These are phyloP conservation scores for Platanthera zijinensis DNA, from an alignment of 106 monocot species.

Conservation along the genomic window DNA sequence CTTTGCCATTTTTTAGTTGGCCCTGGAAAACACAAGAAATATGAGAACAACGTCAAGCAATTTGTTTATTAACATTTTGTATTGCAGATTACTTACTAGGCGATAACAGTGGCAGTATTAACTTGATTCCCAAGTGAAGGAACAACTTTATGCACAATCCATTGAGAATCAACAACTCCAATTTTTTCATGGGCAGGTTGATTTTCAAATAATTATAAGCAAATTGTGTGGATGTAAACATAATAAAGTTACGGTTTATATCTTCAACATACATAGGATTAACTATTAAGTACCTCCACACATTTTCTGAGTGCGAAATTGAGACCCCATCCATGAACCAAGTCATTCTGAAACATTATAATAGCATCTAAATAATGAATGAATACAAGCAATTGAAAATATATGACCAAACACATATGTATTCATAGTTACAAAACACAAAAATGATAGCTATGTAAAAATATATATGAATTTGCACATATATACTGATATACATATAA, in stretches of 20 bases:
- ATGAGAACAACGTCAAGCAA: not conserved
- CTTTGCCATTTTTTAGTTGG: constrained; percentile 23
- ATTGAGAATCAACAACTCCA: constrained; percentile 66
- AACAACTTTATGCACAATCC: constrained; percentile 60
- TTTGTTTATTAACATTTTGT: not conserved
- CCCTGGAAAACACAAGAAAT: constrained; percentile 18
- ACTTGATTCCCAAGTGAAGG: constrained; percentile 65
- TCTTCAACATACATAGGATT: not conserved
- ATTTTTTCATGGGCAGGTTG: constrained; percentile 36
- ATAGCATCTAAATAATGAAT: not conserved
- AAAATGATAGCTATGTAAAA: too few relatives aligned
- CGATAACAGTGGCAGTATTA: not conserved
- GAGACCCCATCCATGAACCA: constrained; percentile 36
- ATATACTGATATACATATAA: too few relatives aligned
- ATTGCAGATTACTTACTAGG: too few relatives aligned
- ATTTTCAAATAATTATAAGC: not conserved
- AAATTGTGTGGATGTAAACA: not conserved
- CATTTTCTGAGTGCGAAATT: constrained; percentile 33
- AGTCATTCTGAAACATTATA: constrained; percentile 18
- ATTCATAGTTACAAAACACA: too few relatives aligned
- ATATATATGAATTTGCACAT: too few relatives aligned
- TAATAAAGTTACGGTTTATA: not conserved
- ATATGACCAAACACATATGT: too few relatives aligned
- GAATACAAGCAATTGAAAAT: too few relatives aligned
- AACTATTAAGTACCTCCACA: constrained; percentile 20